A percentile compares a stretch with the other conserved stretches of the same genome.
Conservation (phyloP, 2,329 filamentous ascomycete species). For the Lachnellula hyalina region DNA sequence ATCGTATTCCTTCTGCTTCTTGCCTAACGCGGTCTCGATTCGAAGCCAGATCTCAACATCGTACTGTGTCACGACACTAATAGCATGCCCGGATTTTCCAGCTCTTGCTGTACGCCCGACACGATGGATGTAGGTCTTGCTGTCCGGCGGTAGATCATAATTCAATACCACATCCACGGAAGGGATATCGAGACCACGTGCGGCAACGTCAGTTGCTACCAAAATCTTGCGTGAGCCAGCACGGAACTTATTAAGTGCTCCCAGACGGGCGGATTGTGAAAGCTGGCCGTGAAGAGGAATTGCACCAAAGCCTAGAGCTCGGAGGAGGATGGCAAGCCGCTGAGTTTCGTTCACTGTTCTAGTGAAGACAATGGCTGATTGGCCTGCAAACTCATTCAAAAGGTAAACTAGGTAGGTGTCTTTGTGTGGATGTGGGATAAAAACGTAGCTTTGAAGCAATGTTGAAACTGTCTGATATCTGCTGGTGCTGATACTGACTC, state of each 20-base stretch:
- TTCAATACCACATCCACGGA: conserved; percentile 86
- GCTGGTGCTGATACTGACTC: conserved; percentile 73
- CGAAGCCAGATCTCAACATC: conserved; percentile 75
- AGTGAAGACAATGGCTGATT: conserved; percentile 84
- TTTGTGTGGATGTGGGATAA: conserved; percentile 82
- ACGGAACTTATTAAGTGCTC: conserved; percentile 86
- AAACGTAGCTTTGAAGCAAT: conserved; percentile 78
- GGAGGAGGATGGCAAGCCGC: conserved; percentile 74
- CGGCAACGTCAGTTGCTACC: conserved; percentile 90
- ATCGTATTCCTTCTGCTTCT: conserved; percentile 65
- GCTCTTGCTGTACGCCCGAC: conserved; percentile 85
- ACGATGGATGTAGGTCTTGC: conserved; percentile 86
- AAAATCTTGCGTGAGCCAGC: conserved; percentile 76
- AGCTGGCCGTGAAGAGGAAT: conserved; percentile 92
- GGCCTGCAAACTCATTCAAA: conserved; percentile 79
- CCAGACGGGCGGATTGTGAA: conserved; percentile 78
- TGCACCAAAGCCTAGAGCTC: conserved; percentile 79
- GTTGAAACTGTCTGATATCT: conserved; percentile 92
- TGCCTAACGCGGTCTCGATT: conserved; percentile 77
- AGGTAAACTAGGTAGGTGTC: conserved; percentile 86
- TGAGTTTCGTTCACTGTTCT: conserved; percentile 89
- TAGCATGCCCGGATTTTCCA: conserved; percentile 75
- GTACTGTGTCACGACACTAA: conserved; percentile 81
- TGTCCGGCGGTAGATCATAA: conserved; percentile 76
- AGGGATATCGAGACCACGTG: conserved; percentile 87